Evolutionary conservation across 2,329 filamentous ascomycete genomes (phyloP).

Genomic region (Podosphaera aphanis): DNA sequence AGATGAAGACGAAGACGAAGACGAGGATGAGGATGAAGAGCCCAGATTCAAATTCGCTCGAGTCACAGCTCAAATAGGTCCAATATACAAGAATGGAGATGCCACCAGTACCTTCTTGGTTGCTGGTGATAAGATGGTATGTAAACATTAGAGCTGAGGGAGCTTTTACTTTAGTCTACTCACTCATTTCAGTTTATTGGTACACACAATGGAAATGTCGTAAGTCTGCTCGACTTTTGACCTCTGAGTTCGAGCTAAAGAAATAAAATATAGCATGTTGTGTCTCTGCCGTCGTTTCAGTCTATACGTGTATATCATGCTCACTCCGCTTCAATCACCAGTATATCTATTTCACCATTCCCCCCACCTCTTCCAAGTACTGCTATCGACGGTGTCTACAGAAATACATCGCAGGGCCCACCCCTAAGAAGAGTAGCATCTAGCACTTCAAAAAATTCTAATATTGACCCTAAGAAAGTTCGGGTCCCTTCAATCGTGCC

Average conservation of each 20-base stretch:
- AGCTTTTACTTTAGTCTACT: background rate
- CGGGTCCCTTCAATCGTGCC: slow-evolving; percentile 28
- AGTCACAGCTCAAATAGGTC: slow-evolving; percentile 54
- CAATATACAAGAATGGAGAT: slow-evolving; percentile 84
- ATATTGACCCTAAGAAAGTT: slow-evolving; percentile 25
- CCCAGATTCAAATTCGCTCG: slow-evolving; percentile 83
- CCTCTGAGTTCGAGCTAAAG: background rate
- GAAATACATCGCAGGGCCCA: slow-evolving; percentile 14
- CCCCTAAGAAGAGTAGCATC: slow-evolving; percentile 16
- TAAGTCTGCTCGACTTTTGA: slow-evolving; percentile 23
- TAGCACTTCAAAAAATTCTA: slow-evolving; percentile 23
- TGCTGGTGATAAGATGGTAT: slow-evolving; percentile 88
- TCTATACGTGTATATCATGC: slow-evolving; percentile 71
- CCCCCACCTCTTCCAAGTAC: slow-evolving; percentile 31
- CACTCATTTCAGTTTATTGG: slow-evolving; percentile 46
- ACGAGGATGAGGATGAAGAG: slow-evolving; percentile 76
- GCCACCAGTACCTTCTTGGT: slow-evolving; percentile 79
- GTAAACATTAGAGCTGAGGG: slow-evolving; percentile 16
- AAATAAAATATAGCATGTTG: slow-evolving; percentile 40
- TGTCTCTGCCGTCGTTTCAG: slow-evolving; percentile 63
- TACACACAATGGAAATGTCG: slow-evolving; percentile 90
- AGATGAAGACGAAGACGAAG: slow-evolving; percentile 51
- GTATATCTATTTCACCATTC: slow-evolving; percentile 72
- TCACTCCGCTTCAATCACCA: slow-evolving; percentile 76
- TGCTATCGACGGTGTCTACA: slow-evolving; percentile 18